These are phyloP conservation scores for Chamaenerion angustifolium DNA, from an alignment of 345 rosid species.

Conservation along the genomic window DNA sequence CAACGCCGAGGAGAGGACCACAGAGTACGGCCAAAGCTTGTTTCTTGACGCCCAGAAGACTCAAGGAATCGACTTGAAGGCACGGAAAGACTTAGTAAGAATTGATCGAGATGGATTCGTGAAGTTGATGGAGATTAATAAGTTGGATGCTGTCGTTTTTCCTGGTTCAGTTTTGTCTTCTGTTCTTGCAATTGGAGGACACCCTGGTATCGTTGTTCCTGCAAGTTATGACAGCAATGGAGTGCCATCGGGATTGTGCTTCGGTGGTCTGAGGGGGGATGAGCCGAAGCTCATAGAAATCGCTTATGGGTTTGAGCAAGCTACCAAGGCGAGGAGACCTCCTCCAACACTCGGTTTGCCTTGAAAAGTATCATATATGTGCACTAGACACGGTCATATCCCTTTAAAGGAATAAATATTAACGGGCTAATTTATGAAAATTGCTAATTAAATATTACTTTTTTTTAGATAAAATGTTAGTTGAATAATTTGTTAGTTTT, in stretches of 20 bases:
- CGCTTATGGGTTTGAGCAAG: conserved; percentile 22
- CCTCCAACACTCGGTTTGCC: neutral
- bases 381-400: too few species aligned
- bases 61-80: conserved; percentile 6
- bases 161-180: conserved; percentile 5
- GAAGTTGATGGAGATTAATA: conserved; percentile 11
- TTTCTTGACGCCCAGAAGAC: conserved; percentile 20
- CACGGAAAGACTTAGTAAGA: neutral
- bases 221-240: conserved; percentile 13
- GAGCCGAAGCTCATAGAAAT: conserved; percentile 30
- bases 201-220: conserved; percentile 18
- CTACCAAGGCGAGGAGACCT: conserved; percentile 4
- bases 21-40: conserved; percentile 10
- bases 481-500: too few species aligned
- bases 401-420: too few species aligned
- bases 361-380: too few species aligned
- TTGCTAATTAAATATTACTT: too few species aligned
- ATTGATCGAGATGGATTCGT: conserved; percentile 15
- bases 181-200: conserved; percentile 15
- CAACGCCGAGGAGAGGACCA: conserved; percentile 12
- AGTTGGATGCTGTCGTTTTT: conserved; percentile 17
- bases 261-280: conserved; percentile 24
- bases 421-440: too few species aligned
- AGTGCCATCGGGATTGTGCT: conserved; percentile 22
- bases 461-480: too few species aligned